A percentile compares a stretch with the other conserved stretches of the same genome.
phyloP scores from a whole-genome alignment of 1,139 yeast species.

The Taiozyma onychis region DNA sequence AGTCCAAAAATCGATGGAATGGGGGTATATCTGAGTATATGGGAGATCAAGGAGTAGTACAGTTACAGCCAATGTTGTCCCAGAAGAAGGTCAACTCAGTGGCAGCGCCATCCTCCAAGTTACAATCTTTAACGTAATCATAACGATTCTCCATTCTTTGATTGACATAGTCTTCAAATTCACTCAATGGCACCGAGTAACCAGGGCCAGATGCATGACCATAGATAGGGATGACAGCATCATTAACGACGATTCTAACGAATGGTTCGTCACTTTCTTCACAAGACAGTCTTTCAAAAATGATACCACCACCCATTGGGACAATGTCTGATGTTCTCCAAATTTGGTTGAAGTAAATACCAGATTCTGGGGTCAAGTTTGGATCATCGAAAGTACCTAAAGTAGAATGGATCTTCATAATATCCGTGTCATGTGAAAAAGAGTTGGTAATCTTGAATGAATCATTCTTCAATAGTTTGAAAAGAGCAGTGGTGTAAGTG shows the following conservation, averaged over 20 bases:
- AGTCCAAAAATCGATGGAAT: too few species aligned
- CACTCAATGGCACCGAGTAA: conserved; percentile 35
- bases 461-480: conserved; percentile 31
- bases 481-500: conserved; percentile 43
- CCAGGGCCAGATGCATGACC: conserved; percentile 48
- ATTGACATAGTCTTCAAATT: conserved; percentile 22
- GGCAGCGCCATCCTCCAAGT: conserved; percentile 8
- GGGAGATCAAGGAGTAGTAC: neutral
- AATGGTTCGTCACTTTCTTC: conserved; percentile 5
- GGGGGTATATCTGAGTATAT: too few species aligned
- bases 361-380: conserved; percentile 25
- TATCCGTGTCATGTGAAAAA: conserved; percentile 20
- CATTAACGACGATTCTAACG: conserved; percentile 47
- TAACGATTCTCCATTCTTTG: conserved; percentile 9
- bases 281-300: conserved; percentile 43
- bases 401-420: conserved; percentile 31
- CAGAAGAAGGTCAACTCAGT: conserved; percentile 13
- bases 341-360: conserved; percentile 35
- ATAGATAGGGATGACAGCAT: conserved; percentile 49
- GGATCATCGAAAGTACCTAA: conserved; percentile 35
- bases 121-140: conserved; percentile 13
- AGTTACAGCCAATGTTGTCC: conserved; percentile 6
- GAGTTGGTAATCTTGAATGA: conserved; percentile 9
- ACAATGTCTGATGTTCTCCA: conserved; percentile 43
- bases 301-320: conserved; percentile 52